Conservation (phyloP, 73 alveolate species). For the Uronychia setigera region DNA sequence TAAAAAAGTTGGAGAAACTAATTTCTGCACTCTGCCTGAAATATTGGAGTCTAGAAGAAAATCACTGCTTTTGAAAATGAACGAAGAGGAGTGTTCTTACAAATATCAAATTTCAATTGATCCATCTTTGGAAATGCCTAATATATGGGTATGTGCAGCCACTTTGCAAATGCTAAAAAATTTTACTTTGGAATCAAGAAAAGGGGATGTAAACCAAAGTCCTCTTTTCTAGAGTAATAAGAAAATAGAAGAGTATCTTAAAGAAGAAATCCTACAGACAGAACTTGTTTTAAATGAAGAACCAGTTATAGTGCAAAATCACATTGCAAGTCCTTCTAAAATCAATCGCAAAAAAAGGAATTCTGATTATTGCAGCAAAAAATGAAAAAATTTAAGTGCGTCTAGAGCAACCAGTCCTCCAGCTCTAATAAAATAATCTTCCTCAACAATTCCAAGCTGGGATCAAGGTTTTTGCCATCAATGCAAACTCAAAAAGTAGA, state of each 20-base stretch:
- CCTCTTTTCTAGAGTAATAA: too few relatives aligned
- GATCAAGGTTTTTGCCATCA: neutral
- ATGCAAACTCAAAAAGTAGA: neutral
- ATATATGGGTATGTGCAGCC: neutral
- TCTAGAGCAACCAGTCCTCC: neutral
- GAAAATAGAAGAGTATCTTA: too few relatives aligned
- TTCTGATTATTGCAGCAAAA: too few relatives aligned
- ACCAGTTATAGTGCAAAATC: too few relatives aligned
- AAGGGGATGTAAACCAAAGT: too few relatives aligned
- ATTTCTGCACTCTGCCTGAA: neutral
- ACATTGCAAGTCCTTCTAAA: too few relatives aligned
- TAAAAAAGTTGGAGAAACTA: neutral
- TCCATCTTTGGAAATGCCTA: neutral
- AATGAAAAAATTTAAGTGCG: too few relatives aligned
- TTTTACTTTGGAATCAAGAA: too few relatives aligned
- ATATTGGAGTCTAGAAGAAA: neutral
- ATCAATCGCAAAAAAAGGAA: too few relatives aligned
- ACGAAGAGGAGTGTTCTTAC: neutral
- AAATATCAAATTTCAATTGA: neutral
- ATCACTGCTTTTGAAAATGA: neutral
- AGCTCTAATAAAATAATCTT: too few relatives aligned
- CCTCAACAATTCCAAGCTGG: neutral
- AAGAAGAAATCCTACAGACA: too few relatives aligned
- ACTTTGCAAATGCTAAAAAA: neutral
- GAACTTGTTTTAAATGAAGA: too few relatives aligned